Evolutionary conservation across 2,329 filamentous ascomycete species (phyloP).

Genomic region (Curvularia sp.): DNA sequence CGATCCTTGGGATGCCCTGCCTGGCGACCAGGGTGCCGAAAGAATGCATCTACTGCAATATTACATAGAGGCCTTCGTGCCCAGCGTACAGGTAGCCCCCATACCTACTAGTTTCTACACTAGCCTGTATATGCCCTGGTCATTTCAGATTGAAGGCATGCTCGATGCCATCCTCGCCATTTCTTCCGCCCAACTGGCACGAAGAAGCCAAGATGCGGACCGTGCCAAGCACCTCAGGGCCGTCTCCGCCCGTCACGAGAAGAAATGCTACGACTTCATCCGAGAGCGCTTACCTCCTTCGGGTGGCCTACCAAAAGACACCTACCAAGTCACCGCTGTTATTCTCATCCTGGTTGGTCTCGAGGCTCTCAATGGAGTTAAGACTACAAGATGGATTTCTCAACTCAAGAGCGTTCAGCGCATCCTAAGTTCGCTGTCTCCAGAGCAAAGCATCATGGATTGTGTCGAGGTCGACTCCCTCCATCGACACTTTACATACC

Average conservation of each 20-base stretch:
- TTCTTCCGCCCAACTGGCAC: slow-evolving; percentile 45
- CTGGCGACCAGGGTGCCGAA: slow-evolving; percentile 34
- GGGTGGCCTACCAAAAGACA: slow-evolving; percentile 36
- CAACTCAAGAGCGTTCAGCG: slow-evolving; percentile 44
- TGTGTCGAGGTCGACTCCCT: slow-evolving; percentile 45
- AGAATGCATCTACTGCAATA: slow-evolving; percentile 44
- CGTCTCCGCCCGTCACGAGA: slow-evolving; percentile 43
- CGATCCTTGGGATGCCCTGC: slow-evolving; percentile 43
- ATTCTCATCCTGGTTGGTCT: slow-evolving; percentile 45
- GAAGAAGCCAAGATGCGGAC: slow-evolving; percentile 35
- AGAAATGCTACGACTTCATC: slow-evolving; percentile 44
- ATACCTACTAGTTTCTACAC: slow-evolving; percentile 48
- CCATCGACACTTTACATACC: slow-evolving; percentile 48
- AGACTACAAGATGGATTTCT: slow-evolving; percentile 46
- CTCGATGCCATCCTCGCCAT: slow-evolving; percentile 47
- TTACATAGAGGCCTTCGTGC: slow-evolving; percentile 47
- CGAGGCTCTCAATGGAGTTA: slow-evolving; percentile 46
- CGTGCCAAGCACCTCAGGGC: slow-evolving; percentile 39
- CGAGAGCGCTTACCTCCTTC: slow-evolving; percentile 37
- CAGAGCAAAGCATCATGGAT: slow-evolving; percentile 33
- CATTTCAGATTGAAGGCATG: slow-evolving; percentile 45
- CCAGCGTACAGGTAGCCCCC: slow-evolving; percentile 46
- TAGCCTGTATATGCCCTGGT: slow-evolving; percentile 47
- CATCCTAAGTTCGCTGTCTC: slow-evolving; percentile 37
- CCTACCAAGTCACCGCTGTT: slow-evolving; percentile 45